phyloP scores from a whole-genome alignment of 768 basidiomycete genomes.

The Hirschioporus abietinus region DNA sequence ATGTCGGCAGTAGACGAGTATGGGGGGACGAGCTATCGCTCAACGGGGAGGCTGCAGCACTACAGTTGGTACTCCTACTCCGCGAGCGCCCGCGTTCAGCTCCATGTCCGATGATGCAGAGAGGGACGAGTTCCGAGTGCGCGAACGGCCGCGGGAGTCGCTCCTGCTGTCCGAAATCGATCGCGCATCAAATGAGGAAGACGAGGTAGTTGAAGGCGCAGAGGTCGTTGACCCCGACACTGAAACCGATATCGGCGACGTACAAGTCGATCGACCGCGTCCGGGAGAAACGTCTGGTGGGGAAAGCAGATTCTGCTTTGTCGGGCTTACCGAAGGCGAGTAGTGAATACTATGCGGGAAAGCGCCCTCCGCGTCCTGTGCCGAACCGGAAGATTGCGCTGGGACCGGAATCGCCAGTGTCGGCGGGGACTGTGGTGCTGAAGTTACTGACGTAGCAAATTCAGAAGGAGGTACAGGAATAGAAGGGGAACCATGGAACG shows the following conservation, averaged over 20 bases:
- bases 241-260: constrained; percentile 13
- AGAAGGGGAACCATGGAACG: not conserved
- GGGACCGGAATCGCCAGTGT: not conserved
- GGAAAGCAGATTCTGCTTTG: constrained; percentile 6
- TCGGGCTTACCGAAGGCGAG: not conserved
- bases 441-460: not conserved
- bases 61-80: constrained; percentile 42
- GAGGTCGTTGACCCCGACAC: constrained; percentile 20
- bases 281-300: constrained; percentile 4
- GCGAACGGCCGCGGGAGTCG: constrained; percentile 45
- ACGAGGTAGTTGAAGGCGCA: constrained; percentile 26
- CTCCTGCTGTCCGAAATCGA: constrained; percentile 23
- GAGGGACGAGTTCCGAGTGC: constrained; percentile 38
- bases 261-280: constrained; percentile 6
- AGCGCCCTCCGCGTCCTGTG: not conserved
- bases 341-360: not conserved
- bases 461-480: not conserved
- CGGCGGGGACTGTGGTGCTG: not conserved
- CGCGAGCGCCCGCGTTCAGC: constrained; percentile 33
- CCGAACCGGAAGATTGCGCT: not conserved
- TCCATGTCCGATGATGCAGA: not conserved
- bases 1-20: constrained; percentile 20
- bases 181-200: constrained; percentile 28
- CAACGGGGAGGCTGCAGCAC: not conserved
- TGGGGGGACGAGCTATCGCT: not conserved